Evolutionary conservation across 2,329 filamentous ascomycete species (phyloP), one percentile per base, ranked within the genome.

Genomic region (Blastomyces parvus): DNA sequence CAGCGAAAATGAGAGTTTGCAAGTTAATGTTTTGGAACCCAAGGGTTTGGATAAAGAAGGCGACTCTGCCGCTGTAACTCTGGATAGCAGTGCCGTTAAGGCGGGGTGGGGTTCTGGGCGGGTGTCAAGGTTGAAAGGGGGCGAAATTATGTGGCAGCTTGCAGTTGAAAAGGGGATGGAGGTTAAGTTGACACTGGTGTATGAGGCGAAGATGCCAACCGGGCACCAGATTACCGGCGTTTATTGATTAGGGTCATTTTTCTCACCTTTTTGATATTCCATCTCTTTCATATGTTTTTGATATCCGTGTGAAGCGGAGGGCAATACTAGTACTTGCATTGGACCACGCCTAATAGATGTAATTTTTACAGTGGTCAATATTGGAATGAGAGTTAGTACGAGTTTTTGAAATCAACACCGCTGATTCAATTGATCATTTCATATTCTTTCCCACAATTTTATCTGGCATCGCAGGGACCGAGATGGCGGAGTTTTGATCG

Each of bases 81-180:
- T 59, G 1, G 67, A 64, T 67, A 64, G 64, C 25, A 65, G 38
- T 57, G 53, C n/a, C 36, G 38, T 44, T 14, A 64, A 60, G 25
- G 60, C 61, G 36, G 48, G 70, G 19, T 86, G 84, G 83, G 86
- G 84, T 3, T 80, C 72, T 62, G 85, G 83, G 2, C 75, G 74
- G 1, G 83, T 82, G 0, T 73, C 67, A n/a, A 69, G 86, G 60
- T 82, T 80, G 71, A 84, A 84, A 73, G 77, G 74, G 4, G 85
- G 85, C 2, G 81, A 86, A 72, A 72, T 88, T 4, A 72, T 73
- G 62, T 88, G 85, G 84, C 79, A 83, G 61, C 79, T 88, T 13
- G 77, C 72, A 53, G 72, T 88, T 60, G 82, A 85, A 64, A 79
- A 83, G 0, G 84, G 85, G 33, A 80, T 81, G 68, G 79, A 81